These are phyloP conservation scores for Eimeria necatrix DNA, from an alignment of 169 alveolate genomes.

Conservation along the genomic window DNA sequence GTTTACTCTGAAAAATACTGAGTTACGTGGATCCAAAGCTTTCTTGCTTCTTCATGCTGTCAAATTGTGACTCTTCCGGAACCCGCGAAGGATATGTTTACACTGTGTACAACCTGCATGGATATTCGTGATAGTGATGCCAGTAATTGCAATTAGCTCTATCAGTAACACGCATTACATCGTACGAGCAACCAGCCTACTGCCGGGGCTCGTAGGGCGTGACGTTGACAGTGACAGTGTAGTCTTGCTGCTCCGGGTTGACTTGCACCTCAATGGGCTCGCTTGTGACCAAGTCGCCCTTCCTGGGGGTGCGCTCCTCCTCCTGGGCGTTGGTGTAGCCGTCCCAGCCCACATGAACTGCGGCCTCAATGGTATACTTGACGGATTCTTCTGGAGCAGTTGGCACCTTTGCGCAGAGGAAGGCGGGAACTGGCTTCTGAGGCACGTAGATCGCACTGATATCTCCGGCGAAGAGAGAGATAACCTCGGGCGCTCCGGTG, in stretches of 20 bases:
- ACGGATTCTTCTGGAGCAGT: neutral
- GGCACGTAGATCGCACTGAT: slow-evolving; percentile 62
- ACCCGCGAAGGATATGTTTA: no score
- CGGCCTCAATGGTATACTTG: slow-evolving; percentile 49
- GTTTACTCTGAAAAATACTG: no score
- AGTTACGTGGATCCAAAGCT: no score
- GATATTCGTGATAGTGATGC: no score
- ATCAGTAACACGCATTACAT: no score
- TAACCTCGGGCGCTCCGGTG: slow-evolving; percentile 65
- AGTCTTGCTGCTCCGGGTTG: slow-evolving; percentile 66
- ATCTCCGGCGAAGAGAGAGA: slow-evolving; percentile 59
- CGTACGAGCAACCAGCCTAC: neutral
- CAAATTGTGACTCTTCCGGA: no score
- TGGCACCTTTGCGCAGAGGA: slow-evolving; percentile 73
- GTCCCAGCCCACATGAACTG: slow-evolving; percentile 70
- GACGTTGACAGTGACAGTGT: slow-evolving; percentile 22
- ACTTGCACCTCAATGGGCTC: neutral
- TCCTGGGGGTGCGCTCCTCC: slow-evolving; percentile 47
- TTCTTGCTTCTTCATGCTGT: no score
- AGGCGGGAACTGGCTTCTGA: slow-evolving; percentile 60
- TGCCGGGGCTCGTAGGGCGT: slow-evolving; percentile 39
- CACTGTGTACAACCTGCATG: no score
- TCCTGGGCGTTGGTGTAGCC: slow-evolving; percentile 60
- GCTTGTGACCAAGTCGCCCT: slow-evolving; percentile 59
- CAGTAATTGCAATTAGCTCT: no score